A percentile compares a stretch with the other conserved stretches of the same genome.
These are phyloP conservation scores for Sphaerulina populicola DNA, from an alignment of 2,329 filamentous ascomycete genomes.

Conservation along the genomic window DNA sequence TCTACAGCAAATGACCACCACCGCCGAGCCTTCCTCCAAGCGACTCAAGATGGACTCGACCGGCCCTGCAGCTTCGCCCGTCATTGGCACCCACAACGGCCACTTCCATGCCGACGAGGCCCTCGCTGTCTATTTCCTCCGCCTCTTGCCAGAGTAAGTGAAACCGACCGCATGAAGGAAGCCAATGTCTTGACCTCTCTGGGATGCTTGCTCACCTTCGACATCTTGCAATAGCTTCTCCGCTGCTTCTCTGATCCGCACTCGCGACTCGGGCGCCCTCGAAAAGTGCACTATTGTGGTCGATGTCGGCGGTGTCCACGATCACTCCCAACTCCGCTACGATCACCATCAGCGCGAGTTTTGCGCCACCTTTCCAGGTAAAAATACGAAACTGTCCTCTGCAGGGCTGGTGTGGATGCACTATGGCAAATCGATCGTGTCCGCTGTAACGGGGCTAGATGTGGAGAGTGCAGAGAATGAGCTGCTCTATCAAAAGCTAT, in stretches of 20 bases:
- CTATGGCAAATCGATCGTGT: conserved; percentile 79
- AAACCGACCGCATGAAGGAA: conserved; percentile 23
- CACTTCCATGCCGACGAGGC: conserved; percentile 99
- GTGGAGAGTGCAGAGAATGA: conserved; percentile 59
- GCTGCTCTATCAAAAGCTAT: conserved; percentile 78
- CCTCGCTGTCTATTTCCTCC: conserved; percentile 91
- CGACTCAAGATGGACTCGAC: conserved; percentile 64
- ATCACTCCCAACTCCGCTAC: conserved; percentile 66
- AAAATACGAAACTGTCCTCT: conserved; percentile 80
- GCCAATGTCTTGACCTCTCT: too few relatives aligned
- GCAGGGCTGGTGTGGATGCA: conserved; percentile 94
- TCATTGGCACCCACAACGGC: conserved; percentile 92
- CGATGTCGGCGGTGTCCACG: conserved; percentile 94
- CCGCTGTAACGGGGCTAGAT: conserved; percentile 52
- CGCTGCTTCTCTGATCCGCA: conserved; percentile 65
- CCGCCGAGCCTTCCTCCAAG: conserved; percentile 49
- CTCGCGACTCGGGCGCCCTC: conserved; percentile 71
- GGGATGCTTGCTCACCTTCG: too few relatives aligned
- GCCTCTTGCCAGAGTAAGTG: conserved; percentile 72
- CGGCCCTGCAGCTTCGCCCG: conserved; percentile 23
- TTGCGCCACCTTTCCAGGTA: conserved; percentile 71
- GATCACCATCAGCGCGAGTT: conserved; percentile 98
- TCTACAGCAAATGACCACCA: conserved; percentile 16
- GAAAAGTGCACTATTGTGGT: conserved; percentile 86
- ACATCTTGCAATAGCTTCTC: too few relatives aligned